Base-by-base conservation (phyloP, 2,329 filamentous ascomycete genomes). In the Trichoderma arundinaceum region DNA sequence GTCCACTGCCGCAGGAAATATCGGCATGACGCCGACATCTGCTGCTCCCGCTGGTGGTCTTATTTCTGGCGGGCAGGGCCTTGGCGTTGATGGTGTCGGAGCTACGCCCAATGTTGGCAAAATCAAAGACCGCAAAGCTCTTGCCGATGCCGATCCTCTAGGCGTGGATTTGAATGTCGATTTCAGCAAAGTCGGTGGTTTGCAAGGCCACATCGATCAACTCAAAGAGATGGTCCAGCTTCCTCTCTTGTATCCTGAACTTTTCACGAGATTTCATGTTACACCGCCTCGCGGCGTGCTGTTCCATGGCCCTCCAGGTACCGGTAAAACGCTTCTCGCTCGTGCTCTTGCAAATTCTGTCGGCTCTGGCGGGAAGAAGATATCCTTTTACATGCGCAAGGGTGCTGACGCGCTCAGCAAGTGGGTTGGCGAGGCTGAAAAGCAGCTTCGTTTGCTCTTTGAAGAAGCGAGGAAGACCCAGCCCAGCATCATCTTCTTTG, bases 371-470 rank as follows among this genome's bases (percentile, higher is more conserved):
- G 94, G 94, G 22, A 90, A 90, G 70, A 98, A 98, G 76, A 95
- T 99, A 69, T 98, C 94, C 0, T 99, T 99, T 73, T 99, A 98
- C 79, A 99, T 99, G 95, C 90, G 95, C 67, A 99, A 99, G 79
- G 96, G 95, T 75, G 96, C 95, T 28, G 95, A 99, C 84, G 94
- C 94, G 15, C 82, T 99, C 68, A 97, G 94, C 78, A 99, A 99
- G 79, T 99, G 95, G 95, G 95, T 99, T 60, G 95, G 95, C 75
- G 95, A 99, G 78, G 95, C 96, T 9, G 95, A 99, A 79, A 90
- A 94, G 78, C 95, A 99, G 76, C 86, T 99, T 62, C 89, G 95
- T 52, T 81, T 98, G 65, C 84, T 99, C 5, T 99, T 99, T 70
- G 95, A 98, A 72, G 95, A 99, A 78, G 95, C 95, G 15, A 87